Evolutionary conservation across 169 alveolate genomes (phyloP).

Genomic region (Eimeria falciformis): DNA sequence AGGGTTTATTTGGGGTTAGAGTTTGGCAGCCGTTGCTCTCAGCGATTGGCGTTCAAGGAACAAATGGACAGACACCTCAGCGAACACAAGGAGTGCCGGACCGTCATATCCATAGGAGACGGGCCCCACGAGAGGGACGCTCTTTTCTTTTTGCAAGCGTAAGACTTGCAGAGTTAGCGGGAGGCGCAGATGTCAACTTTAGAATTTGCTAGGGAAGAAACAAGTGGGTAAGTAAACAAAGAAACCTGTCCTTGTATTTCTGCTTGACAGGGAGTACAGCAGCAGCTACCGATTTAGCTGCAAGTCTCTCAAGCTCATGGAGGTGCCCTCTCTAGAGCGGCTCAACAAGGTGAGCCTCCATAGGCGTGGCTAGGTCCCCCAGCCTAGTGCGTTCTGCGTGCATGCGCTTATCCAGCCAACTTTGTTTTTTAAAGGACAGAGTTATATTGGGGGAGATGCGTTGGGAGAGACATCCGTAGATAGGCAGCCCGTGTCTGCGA

Average conservation of each 20-base stretch:
- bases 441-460: too few species aligned
- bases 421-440: background rate
- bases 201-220: too few species aligned
- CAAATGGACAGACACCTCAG: slow-evolving; percentile 62
- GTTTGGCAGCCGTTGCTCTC: background rate
- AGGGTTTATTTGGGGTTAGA: too few species aligned
- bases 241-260: background rate
- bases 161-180: background rate
- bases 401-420: background rate
- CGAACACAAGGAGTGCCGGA: slow-evolving; percentile 15
- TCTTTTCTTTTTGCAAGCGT: slow-evolving; percentile 38
- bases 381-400: background rate
- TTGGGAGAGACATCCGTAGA: too few species aligned
- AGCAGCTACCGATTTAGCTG: slow-evolving; percentile 6
- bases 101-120: slow-evolving; percentile 33
- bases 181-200: too few species aligned
- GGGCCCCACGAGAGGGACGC: slow-evolving; percentile 66
- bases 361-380: background rate
- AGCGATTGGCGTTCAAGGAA: slow-evolving; percentile 36
- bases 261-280: background rate
- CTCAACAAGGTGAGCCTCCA: background rate
- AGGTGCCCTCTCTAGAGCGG: slow-evolving; percentile 22
- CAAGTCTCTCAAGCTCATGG: slow-evolving; percentile 51
- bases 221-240: background rate
- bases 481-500: too few species aligned